Base-by-base conservation (phyloP, 257 asterid species). In the Nicotiana tabacum region DNA sequence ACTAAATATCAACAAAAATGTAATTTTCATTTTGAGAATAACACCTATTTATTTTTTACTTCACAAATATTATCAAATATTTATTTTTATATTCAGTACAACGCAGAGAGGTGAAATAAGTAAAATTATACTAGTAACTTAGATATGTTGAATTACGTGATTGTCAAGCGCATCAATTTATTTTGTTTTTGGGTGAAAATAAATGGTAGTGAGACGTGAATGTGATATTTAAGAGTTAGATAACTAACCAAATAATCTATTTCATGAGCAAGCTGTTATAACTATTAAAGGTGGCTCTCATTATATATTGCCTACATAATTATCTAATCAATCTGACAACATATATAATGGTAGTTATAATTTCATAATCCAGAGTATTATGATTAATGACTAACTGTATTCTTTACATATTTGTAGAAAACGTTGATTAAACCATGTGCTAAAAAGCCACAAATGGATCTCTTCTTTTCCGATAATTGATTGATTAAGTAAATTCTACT, bases 251-350 rank as follows among this genome's bases (percentile, higher is more conserved):
- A 72, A 72, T 12, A 33, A 65, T 66, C 55, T 12, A 48, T 57
- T 83, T 35, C 53, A 81, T 83, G 61, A 82, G 81, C 16, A 83
- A 10, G 74, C 1, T 35, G 30, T 86, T 78, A 67, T 82, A 74
- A 66, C 17, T 81, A 15, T 48, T 77, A 91, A 89, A 91, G 92
- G 81, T 65, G 43, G 77, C 46, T 83, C 83, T 90, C 83, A 90
- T 88, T 86, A 53, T 72, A 43, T 70, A 10, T 56, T 84, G 30
- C 39, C 24, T 27, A 77, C 85, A 88, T 86, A 66, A 84, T 84
- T 76, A 86, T 53, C 85, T 84, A 84, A 89, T 87, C 90, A 86
- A 85, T 72, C 37, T 60, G 39, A 69, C 81, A 88, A 77, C 66
- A 86, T 21, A 21, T 21, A 21, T 86, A 74, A 56, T 83, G 18